Evolutionary conservation across 306 rosid species (phyloP).

Genomic region (Albizia julibrissin): DNA sequence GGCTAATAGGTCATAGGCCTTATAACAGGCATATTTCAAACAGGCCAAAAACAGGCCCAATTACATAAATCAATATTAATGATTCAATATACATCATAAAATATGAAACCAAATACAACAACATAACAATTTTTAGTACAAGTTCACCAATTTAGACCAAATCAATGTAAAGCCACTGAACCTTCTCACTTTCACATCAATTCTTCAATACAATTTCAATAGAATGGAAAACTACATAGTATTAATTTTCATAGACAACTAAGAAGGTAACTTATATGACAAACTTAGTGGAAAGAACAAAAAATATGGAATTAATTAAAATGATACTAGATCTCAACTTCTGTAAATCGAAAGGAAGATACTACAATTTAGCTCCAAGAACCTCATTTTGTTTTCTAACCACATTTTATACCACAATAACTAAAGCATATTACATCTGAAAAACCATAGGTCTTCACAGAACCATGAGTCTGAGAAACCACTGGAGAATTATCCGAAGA

Average conservation of each 20-base stretch:
- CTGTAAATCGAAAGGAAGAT: neutral
- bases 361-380: slow-evolving; percentile 1
- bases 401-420: slow-evolving; percentile 15
- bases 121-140: no score
- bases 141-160: no score
- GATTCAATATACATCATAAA: no score
- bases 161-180: no score
- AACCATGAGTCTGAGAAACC: no score
- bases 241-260: slow-evolving; percentile 14
- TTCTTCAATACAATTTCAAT: no score
- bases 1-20: no score
- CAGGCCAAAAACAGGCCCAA: no score
- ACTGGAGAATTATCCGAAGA: neutral
- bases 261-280: neutral
- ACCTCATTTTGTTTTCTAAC: slow-evolving; percentile 6
- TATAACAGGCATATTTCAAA: no score
- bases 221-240: slow-evolving; percentile 17
- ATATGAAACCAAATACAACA: no score
- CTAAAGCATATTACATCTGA: neutral
- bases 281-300: slow-evolving; percentile 20
- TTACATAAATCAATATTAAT: no score
- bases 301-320: neutral
- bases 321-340: slow-evolving; percentile 12
- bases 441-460: neutral
- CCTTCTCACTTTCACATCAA: no score